These are phyloP conservation scores for Nigrograna mackinnonii DNA, from an alignment of 2,329 filamentous ascomycete genomes.

Conservation along the genomic window DNA sequence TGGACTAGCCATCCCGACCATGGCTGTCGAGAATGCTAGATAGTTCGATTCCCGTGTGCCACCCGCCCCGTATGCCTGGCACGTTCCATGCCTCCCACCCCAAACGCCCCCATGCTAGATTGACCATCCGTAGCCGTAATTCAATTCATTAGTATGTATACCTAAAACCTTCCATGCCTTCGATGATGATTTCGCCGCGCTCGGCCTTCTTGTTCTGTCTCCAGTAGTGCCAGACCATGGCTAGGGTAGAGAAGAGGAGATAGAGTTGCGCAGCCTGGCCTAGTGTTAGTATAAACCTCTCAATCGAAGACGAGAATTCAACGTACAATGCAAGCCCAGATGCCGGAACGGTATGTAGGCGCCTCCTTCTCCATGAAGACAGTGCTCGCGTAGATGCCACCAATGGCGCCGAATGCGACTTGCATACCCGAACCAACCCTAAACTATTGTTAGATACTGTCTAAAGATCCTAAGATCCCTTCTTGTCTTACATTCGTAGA, in stretches of 20 bases:
- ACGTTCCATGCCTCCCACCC: too few relatives aligned
- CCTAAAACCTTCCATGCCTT: constrained; percentile 1
- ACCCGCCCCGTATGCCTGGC: too few relatives aligned
- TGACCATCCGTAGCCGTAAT: too few relatives aligned
- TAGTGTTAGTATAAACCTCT: too few relatives aligned
- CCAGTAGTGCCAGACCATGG: not conserved
- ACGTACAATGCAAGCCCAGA: constrained; percentile 22
- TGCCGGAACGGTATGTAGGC: constrained; percentile 24
- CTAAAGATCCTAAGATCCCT: too few relatives aligned
- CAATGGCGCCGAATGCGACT: constrained; percentile 33
- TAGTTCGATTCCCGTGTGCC: too few relatives aligned
- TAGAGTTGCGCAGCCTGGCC: not conserved
- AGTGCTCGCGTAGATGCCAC: constrained; percentile 32
- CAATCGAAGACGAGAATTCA: too few relatives aligned
- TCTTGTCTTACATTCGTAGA: constrained; percentile 1
- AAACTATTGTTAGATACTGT: not conserved
- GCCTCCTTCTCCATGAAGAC: constrained; percentile 33
- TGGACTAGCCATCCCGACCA: too few relatives aligned
- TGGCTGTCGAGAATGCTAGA: too few relatives aligned
- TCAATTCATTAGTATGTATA: constrained; percentile 3
- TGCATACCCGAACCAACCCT: constrained; percentile 32
- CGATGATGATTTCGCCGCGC: not conserved
- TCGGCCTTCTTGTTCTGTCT: not conserved
- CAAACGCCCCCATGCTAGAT: too few relatives aligned
- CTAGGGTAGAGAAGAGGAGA: not conserved